Conservation (phyloP, 1,284 basidiomycete genomes). For the Ustilago trichophora region DNA sequence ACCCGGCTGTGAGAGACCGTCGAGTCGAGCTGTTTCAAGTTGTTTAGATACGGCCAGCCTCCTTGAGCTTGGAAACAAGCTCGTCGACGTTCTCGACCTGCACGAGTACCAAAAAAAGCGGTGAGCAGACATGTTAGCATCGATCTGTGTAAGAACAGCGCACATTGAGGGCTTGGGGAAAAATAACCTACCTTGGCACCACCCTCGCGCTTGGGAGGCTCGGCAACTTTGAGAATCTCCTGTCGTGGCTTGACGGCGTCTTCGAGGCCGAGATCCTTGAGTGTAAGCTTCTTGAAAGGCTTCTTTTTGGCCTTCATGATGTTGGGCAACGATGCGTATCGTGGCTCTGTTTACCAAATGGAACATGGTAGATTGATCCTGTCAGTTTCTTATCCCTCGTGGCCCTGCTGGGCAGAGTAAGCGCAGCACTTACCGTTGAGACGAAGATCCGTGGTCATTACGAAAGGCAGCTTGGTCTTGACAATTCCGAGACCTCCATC, state of each 20-base stretch:
- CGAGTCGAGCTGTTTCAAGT: no score
- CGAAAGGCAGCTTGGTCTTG: slow-evolving; percentile 80
- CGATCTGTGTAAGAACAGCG: no score
- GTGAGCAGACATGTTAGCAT: no score
- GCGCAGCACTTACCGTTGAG: no score
- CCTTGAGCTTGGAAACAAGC: slow-evolving; percentile 87
- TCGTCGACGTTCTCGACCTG: slow-evolving; percentile 87
- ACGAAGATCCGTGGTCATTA: slow-evolving; percentile 92
- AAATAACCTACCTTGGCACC: slow-evolving; percentile 96
- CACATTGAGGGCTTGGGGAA: no score
- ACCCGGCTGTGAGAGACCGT: no score
- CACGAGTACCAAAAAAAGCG: no score
- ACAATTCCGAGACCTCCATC: slow-evolving; percentile 92
- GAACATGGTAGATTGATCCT: no score
- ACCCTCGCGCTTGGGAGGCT: slow-evolving; percentile 89
- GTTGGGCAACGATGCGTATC: slow-evolving; percentile 67
- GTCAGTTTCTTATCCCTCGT: no score
- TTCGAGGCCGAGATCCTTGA: slow-evolving; percentile 80
- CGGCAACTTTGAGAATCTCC: slow-evolving; percentile 86
- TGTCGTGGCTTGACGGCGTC: slow-evolving; percentile 79
- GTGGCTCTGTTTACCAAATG: no score
- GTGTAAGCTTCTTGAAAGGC: slow-evolving; percentile 83
- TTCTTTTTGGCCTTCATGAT: slow-evolving; percentile 90
- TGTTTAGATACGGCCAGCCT: slow-evolving; percentile 83
- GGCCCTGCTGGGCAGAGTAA: no score